phyloP scores from a whole-genome alignment of 495 filamentous ascomycete species.

The Apiosordaria backusii region DNA sequence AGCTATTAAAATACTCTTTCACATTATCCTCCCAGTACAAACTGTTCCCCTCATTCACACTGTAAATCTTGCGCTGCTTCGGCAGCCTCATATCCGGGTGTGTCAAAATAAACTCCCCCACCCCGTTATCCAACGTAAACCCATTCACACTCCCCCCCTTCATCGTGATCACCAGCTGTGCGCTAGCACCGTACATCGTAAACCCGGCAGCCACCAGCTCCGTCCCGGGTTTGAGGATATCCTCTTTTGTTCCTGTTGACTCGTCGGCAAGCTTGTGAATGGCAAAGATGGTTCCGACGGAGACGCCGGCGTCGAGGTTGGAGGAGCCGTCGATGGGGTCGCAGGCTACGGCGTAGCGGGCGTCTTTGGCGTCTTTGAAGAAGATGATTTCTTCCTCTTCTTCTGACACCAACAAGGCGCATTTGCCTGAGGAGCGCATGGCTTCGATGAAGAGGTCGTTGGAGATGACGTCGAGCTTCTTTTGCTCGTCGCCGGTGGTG shows the following conservation, averaged over 20 bases:
- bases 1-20: conserved; percentile 79
- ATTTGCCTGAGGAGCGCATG: conserved; percentile 88
- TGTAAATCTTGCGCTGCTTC: conserved; percentile 80
- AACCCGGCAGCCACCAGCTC: conserved; percentile 92
- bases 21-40: conserved; percentile 90
- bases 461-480: conserved; percentile 98
- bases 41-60: conserved; percentile 96
- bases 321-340: conserved; percentile 97
- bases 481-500: conserved; percentile 94
- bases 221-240: conserved; percentile 81
- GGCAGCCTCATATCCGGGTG: conserved; percentile 93
- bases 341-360: conserved; percentile 92
- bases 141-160: conserved; percentile 89
- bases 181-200: conserved; percentile 98
- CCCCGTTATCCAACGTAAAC: conserved; percentile 91
- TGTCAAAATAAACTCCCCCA: conserved; percentile 97
- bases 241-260: conserved; percentile 68
- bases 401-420: conserved; percentile 87
- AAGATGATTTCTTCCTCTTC: conserved; percentile 90
- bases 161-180: conserved; percentile 97
- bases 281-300: conserved; percentile 96
- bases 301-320: conserved; percentile 96
- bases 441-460: conserved; percentile 95
- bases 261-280: conserved; percentile 80
- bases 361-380: conserved; percentile 74